These are phyloP conservation scores for Hypoxylon sp. DNA, from an alignment of 2,329 filamentous ascomycete species.

Conservation along the genomic window DNA sequence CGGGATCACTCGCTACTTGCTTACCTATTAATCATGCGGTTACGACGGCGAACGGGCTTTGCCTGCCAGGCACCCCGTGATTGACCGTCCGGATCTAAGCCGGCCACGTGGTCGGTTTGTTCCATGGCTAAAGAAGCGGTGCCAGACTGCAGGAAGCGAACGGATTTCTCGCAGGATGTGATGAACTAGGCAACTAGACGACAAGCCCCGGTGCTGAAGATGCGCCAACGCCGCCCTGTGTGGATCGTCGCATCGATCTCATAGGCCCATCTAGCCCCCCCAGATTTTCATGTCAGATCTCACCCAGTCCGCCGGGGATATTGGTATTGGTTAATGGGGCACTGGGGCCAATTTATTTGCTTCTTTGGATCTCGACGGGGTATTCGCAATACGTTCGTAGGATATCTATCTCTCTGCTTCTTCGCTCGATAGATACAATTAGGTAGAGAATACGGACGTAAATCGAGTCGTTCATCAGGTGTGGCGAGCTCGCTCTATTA, in stretches of 20 bases:
- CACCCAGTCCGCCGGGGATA: slow-evolving; percentile 36
- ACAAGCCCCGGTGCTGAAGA: slow-evolving; percentile 26
- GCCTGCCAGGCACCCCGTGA: slow-evolving; percentile 38
- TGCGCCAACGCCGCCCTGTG: slow-evolving; percentile 34
- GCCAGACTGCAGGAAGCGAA: slow-evolving; percentile 1
- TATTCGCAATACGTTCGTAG: slow-evolving; percentile 14
- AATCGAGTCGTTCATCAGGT: slow-evolving; percentile 35
- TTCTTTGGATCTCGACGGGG: slow-evolving; percentile 20
- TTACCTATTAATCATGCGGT: slow-evolving; percentile 74
- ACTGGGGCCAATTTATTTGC: slow-evolving; percentile 35
- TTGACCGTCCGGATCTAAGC: slow-evolving; percentile 35
- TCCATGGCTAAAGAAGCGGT: slow-evolving; percentile 33
- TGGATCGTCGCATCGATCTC: slow-evolving; percentile 38
- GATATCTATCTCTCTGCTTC: no score
- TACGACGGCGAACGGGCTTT: slow-evolving; percentile 64
- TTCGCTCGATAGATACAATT: slow-evolving; percentile 13
- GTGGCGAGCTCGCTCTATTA: slow-evolving; percentile 39
- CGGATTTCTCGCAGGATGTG: slow-evolving; percentile 10
- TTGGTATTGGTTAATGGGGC: slow-evolving; percentile 34
- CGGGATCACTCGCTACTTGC: no score
- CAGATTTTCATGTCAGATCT: slow-evolving; percentile 43
- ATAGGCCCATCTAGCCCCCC: slow-evolving; percentile 40
- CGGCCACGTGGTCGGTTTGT: slow-evolving; percentile 36
- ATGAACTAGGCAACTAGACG: slow-evolving; percentile 18
- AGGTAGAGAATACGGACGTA: slow-evolving; percentile 41